Conservation (phyloP, 1,284 basidiomycete genomes). For the Filobasidium uniguttulatum region DNA sequence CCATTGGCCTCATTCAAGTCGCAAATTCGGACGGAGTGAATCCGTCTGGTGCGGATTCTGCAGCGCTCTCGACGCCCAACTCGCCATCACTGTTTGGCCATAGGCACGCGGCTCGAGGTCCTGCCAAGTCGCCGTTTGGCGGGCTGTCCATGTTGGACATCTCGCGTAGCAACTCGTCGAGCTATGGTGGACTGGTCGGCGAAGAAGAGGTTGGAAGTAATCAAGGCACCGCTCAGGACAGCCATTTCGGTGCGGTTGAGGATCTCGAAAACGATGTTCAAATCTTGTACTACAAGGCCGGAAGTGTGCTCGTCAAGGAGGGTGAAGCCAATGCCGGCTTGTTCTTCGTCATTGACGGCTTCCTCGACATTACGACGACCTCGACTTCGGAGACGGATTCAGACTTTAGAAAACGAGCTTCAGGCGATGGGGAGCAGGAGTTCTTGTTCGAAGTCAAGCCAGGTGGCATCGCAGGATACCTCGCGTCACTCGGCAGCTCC, state of each 20-base stretch:
- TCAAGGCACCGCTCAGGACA: constrained; percentile 46
- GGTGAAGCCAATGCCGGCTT: constrained; percentile 74
- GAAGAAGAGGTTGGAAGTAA: constrained; percentile 37
- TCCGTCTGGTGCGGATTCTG: constrained; percentile 24
- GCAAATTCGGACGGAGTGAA: constrained; percentile 29
- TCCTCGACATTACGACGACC: constrained; percentile 53
- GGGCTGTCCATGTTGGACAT: constrained; percentile 68
- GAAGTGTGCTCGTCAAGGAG: constrained; percentile 70
- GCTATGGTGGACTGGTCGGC: constrained; percentile 24
- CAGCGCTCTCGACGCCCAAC: constrained; percentile 27
- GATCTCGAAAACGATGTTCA: constrained; percentile 89
- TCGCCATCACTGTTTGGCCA: constrained; percentile 30
- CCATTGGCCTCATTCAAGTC: constrained; percentile 86
- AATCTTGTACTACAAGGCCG: constrained; percentile 81
- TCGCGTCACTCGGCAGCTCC: constrained; percentile 83
- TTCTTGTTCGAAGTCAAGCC: constrained; percentile 86
- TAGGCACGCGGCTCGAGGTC: constrained; percentile 5
- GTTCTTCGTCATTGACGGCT: constrained; percentile 97
- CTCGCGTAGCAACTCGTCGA: constrained; percentile 31
- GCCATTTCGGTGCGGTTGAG: constrained; percentile 36
- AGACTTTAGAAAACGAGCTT: background rate
- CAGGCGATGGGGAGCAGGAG: constrained; percentile 28
- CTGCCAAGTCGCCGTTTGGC: constrained; percentile 67
- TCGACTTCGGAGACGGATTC: constrained; percentile 27
- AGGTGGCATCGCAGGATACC: constrained; percentile 95